Evolutionary conservation across 2,329 filamentous ascomycete genomes (phyloP).

Genomic region (Colletotrichum sp.): DNA sequence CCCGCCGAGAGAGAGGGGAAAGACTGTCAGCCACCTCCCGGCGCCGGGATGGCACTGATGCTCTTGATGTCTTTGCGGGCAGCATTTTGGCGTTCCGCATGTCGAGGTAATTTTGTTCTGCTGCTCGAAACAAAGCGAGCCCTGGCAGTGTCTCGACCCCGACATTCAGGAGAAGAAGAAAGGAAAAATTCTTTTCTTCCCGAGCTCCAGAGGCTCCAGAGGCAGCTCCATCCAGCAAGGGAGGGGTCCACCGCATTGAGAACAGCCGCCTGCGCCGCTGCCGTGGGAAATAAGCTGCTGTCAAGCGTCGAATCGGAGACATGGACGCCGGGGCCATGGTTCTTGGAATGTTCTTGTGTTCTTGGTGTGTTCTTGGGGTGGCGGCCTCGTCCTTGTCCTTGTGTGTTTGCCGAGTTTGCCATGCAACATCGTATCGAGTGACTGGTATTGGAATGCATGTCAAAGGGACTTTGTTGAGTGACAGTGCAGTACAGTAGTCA

Average conservation of each 20-base stretch:
- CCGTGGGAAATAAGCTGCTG: constrained; percentile 13
- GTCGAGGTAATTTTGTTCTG: constrained; percentile 10
- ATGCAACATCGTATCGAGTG: background rate
- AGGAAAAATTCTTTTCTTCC: background rate
- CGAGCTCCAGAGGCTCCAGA: background rate
- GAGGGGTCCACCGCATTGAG: constrained; percentile 14
- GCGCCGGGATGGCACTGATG: constrained; percentile 9
- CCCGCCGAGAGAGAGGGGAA: background rate
- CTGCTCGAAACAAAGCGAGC: constrained; percentile 19
- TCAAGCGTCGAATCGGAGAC: constrained; percentile 8
- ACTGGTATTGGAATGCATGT: background rate
- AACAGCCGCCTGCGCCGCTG: background rate
- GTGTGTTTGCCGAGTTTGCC: background rate
- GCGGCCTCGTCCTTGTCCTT: background rate
- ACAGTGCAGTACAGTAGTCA: background rate
- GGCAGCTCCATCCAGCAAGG: background rate
- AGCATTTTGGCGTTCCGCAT: constrained; percentile 7
- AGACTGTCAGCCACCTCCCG: background rate
- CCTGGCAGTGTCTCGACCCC: constrained; percentile 11
- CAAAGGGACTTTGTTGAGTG: background rate
- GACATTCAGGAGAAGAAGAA: constrained; percentile 7
- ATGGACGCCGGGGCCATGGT: background rate
- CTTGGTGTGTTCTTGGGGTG: background rate
- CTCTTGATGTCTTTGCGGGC: background rate
- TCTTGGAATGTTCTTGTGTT: background rate